Evolutionary conservation across 2,329 filamentous ascomycete genomes (phyloP), one percentile per base, ranked within the genome.

Genomic region (Diaporthe vexans): DNA sequence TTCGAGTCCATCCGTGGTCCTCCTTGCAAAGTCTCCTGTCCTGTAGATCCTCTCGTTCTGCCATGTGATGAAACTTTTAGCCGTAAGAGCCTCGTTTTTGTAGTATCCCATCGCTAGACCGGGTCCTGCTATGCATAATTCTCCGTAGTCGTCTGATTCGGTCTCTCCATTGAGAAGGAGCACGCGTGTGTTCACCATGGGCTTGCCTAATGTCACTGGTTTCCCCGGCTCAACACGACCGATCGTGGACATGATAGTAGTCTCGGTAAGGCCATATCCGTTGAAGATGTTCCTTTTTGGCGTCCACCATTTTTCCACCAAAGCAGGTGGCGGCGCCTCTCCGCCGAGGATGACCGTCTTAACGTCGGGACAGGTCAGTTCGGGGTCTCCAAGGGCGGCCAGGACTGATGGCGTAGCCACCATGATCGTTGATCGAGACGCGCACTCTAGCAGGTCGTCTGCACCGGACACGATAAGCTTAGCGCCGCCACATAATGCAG

Each of bases 211-310:
- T 54, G 51, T 54, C 17, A 54, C 17, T 21, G 51, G 51, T 17
- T 54, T 26, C 51, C 51, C 51, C 10, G 51, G 51, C 51, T 21
- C 51, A 54, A 54, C 51, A 21, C 51, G 51, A n/a, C 51, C 51
- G 51, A 54, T 54, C 17, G 51, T 54, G 51, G 51, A 54, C 51
- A 54, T 54, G 24, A 54, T 54, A 54, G 51, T 54, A n/a, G 51
- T 54, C 51, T 54, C 51, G 51, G 51, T 54, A 54, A 54, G 51
- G 24, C 51, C 51, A 54, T 54, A 54, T 10, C 21, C 51, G 24
- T 54, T 54, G 51, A 54, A 54, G 51, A 54, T 54, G 24, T 54
- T 54, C 51, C 51, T 15, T 21, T 54, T 17, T 54, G 51, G 51
- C 9, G 51, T 54, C 51, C 51, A 54, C 51, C 51, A 54, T 26